Conservation (phyloP, 2,329 filamentous ascomycete species). For the Colletotrichum simmondsii region DNA sequence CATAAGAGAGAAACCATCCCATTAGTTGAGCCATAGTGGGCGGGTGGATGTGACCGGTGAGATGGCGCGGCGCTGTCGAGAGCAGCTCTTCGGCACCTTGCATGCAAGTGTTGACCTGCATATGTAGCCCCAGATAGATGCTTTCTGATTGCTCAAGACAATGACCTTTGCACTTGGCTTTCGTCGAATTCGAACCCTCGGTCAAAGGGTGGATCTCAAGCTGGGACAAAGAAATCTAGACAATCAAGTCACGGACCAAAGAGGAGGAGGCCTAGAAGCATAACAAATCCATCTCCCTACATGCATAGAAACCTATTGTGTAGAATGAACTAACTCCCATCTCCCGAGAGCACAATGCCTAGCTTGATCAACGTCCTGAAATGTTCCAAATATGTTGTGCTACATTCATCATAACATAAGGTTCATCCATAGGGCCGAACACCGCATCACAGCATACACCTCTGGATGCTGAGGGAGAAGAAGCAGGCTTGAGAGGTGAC, state of each 20-base stretch:
- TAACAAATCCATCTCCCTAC: too few species aligned
- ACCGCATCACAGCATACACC: not conserved
- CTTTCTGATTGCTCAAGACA: not conserved
- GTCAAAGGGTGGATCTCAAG: not conserved
- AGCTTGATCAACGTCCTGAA: slow-evolving; percentile 2
- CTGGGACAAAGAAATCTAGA: not conserved
- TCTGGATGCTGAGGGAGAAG: not conserved
- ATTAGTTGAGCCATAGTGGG: not conserved
- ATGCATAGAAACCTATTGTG: too few species aligned
- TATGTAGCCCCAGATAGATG: not conserved
- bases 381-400: not conserved
- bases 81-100: not conserved
- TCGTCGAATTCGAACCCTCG: not conserved
- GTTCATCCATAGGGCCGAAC: not conserved
- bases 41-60: slow-evolving; percentile 16
- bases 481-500: not conserved
- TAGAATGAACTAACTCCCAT: not conserved
- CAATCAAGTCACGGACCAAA: not conserved
- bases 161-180: not conserved
- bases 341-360: not conserved
- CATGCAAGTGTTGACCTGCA: slow-evolving; percentile 5
- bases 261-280: not conserved
- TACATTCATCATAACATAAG: not conserved
- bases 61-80: not conserved
- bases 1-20: not conserved